A percentile compares a stretch with the other conserved stretches of the same genome.
phyloP scores from a whole-genome alignment of 345 rosid genomes.

The Combretum micranthum region DNA sequence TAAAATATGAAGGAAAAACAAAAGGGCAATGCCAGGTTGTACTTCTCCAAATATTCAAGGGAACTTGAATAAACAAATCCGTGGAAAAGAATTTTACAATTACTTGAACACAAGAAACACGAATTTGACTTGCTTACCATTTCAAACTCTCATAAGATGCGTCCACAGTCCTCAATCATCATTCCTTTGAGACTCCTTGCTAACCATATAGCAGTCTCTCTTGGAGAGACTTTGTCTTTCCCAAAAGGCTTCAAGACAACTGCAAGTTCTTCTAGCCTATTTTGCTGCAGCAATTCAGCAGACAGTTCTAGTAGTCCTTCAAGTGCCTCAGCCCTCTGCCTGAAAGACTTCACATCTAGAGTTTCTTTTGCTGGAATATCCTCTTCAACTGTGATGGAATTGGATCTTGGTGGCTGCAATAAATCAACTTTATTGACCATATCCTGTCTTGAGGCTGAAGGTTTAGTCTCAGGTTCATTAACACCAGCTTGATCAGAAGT shows the following conservation, averaged over 20 bases:
- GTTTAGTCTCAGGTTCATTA: slow-evolving; percentile 39
- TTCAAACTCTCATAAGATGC: slow-evolving; percentile 33
- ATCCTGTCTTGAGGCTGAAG: neutral
- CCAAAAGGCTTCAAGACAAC: slow-evolving; percentile 96
- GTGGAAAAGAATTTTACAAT: slow-evolving; percentile 2
- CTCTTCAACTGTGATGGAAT: slow-evolving; percentile 33
- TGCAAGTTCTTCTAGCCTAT: slow-evolving; percentile 82
- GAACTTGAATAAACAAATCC: slow-evolving; percentile 5
- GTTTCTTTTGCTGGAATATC: slow-evolving; percentile 60
- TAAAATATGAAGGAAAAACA: neutral
- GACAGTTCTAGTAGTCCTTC: slow-evolving; percentile 93
- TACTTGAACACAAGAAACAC: neutral
- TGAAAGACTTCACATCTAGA: slow-evolving; percentile 73
- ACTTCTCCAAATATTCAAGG: slow-evolving; percentile 2
- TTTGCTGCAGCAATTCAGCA: slow-evolving; percentile 83
- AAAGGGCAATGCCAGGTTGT: neutral
- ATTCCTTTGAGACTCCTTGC: slow-evolving; percentile 94
- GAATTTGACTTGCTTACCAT: slow-evolving; percentile 21
- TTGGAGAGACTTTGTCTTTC: slow-evolving; percentile 87
- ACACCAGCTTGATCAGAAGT: slow-evolving; percentile 29
- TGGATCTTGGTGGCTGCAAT: slow-evolving; percentile 31
- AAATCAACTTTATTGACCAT: slow-evolving; percentile 32
- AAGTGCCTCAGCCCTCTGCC: slow-evolving; percentile 98
- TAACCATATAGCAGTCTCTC: slow-evolving; percentile 99
- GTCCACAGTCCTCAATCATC: slow-evolving; percentile 73